Conservation (phyloP, 2,329 filamentous ascomycete species). For the Phyllosticta ampelicida region DNA sequence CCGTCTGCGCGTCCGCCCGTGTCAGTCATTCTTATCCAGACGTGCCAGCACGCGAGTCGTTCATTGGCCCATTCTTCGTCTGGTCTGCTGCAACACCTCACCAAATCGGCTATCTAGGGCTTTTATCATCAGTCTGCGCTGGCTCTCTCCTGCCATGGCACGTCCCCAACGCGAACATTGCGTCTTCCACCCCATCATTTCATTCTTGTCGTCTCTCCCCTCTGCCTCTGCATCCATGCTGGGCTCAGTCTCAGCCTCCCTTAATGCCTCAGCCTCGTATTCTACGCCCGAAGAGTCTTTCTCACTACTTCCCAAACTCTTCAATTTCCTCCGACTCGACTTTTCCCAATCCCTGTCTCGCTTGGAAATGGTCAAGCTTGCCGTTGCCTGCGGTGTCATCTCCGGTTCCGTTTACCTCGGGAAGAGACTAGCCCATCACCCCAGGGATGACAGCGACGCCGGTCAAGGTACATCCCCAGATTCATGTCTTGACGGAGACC, state of each 20-base stretch:
- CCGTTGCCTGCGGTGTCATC: conserved; percentile 25
- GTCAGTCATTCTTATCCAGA: conserved; percentile 6
- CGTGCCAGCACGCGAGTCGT: conserved; percentile 2
- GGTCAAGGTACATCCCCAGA: not conserved
- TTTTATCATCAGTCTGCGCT: conserved; percentile 1
- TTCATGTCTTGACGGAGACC: not conserved
- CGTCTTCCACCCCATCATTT: not conserved
- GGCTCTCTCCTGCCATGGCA: conserved; percentile 5
- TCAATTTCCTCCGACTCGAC: conserved; percentile 17
- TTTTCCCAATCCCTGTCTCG: conserved; percentile 14
- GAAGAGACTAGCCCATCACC: not conserved
- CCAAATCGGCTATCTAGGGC: conserved; percentile 3
- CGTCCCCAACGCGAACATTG: conserved; percentile 7
- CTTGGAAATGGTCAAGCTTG: conserved; percentile 29
- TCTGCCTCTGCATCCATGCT: conserved; percentile 1
- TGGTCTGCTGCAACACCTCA: conserved; percentile 4
- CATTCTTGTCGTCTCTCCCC: conserved; percentile 1
- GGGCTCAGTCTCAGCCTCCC: not conserved
- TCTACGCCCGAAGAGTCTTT: not conserved
- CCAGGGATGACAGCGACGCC: not conserved
- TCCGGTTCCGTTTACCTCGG: conserved; percentile 15
- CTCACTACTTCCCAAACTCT: conserved; percentile 14
- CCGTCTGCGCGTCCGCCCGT: conserved; percentile 5
- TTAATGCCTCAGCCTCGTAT: conserved; percentile 2
- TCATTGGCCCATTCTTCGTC: conserved; percentile 4